Evolutionary conservation across 225 moss, liverwort and hornwort genomes (phyloP).

Genomic region (Physcomitrellopsis africana): DNA sequence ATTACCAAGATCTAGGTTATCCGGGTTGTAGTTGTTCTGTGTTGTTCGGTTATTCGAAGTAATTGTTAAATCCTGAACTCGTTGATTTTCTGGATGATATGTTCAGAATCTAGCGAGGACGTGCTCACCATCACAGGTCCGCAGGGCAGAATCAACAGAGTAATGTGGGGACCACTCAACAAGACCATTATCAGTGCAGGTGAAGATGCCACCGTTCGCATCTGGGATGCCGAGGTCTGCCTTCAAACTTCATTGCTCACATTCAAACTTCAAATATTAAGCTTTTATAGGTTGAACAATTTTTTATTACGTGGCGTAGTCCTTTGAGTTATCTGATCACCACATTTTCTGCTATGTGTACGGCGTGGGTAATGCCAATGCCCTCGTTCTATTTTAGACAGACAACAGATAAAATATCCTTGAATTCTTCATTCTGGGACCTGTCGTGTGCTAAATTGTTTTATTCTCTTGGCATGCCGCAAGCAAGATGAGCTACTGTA

Average conservation of each 20-base stretch:
- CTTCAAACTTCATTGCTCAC: not conserved
- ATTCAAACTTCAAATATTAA: no score
- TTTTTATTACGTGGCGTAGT: not conserved
- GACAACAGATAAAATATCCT: not conserved
- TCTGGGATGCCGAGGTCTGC: constrained; percentile 86
- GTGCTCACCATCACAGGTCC: constrained; percentile 75
- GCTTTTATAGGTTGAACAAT: no score
- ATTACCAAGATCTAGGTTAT: not conserved
- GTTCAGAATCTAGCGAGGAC: constrained; percentile 65
- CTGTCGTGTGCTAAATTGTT: not conserved
- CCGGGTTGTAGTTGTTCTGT: not conserved
- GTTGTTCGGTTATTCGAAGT: not conserved
- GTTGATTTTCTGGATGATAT: not conserved
- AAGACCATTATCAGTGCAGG: constrained; percentile 87
- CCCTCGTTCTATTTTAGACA: not conserved
- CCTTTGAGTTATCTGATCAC: not conserved
- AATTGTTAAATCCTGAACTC: not conserved
- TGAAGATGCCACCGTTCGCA: constrained; percentile 78
- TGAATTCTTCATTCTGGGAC: not conserved
- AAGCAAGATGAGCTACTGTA: not conserved
- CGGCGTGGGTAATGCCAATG: no score
- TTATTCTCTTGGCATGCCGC: not conserved
- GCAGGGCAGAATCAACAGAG: constrained; percentile 83
- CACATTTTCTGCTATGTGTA: no score
- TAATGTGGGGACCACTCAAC: constrained; percentile 84